Conservation (phyloP, 2,329 filamentous ascomycete genomes). For the Sporothrix pseudoabietina region DNA sequence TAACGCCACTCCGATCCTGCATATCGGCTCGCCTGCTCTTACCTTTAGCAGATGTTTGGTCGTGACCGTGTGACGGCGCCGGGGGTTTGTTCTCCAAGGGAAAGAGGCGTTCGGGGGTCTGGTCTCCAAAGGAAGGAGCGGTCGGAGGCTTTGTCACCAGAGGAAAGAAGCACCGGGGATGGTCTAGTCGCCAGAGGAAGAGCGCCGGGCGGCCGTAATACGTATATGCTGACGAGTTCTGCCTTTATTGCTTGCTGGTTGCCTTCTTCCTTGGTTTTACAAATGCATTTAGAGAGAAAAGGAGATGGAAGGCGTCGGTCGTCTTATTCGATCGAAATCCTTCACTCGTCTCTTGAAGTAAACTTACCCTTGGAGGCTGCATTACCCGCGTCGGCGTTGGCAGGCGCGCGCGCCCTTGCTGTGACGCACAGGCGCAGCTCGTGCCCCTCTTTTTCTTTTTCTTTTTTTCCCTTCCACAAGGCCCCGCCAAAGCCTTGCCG, state of each 20-base stretch:
- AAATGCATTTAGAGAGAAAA: neutral
- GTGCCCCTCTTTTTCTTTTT: neutral
- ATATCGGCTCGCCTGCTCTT: neutral
- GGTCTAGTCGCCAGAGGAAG: neutral
- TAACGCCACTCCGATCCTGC: too few relatives aligned
- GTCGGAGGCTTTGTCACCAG: neutral
- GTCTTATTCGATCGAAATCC: neutral
- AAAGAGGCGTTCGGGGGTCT: neutral
- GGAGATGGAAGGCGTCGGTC: neutral
- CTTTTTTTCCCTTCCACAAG: neutral
- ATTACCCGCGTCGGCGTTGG: neutral
- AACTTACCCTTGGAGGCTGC: neutral
- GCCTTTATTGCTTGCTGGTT: neutral
- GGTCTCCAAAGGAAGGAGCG: conserved; percentile 1
- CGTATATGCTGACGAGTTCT: neutral
- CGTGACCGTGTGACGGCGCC: neutral
- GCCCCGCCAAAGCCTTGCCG: conserved; percentile 20
- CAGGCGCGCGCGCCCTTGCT: conserved; percentile 22
- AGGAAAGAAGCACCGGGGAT: neutral
- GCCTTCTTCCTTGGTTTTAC: neutral
- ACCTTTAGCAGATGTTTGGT: neutral
- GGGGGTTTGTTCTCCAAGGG: conserved; percentile 5
- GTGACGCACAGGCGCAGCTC: conserved; percentile 9
- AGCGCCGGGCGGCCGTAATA: neutral
- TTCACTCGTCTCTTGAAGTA: neutral